Conservation (phyloP, 495 filamentous ascomycete genomes). For the Margaritispora aquatica region DNA sequence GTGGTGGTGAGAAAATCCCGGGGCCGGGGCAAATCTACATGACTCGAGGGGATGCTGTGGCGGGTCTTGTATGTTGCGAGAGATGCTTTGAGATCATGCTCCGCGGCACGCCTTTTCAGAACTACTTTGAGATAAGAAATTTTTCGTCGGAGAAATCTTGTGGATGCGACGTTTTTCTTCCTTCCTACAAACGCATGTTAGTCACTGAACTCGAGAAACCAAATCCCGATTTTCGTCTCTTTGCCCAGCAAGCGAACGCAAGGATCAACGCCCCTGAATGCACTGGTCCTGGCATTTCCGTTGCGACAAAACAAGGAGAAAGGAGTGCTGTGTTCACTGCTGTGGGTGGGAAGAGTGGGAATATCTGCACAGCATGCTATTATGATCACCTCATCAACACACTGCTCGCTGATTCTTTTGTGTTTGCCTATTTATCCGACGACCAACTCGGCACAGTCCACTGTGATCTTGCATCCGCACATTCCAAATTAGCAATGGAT, state of each 20-base stretch:
- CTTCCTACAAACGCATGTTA: neutral
- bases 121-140: neutral
- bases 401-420: neutral
- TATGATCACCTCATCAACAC: neutral
- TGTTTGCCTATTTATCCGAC: neutral
- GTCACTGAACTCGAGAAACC: neutral
- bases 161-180: neutral
- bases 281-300: neutral
- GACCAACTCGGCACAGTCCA: neutral
- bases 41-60: neutral
- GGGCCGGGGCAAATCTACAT: neutral
- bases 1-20: neutral
- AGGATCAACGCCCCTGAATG: neutral
- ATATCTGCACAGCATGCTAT: neutral
- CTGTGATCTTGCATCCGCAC: neutral
- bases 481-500: neutral
- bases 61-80: neutral
- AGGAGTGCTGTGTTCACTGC: neutral
- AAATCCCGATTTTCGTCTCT: neutral
- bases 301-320: neutral
- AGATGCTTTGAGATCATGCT: slow-evolving; percentile 5
- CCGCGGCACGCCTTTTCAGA: slow-evolving; percentile 1
- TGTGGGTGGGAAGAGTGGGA: neutral
- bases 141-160: neutral
- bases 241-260: neutral